These are phyloP conservation scores for Helotiales sp. DNA, from an alignment of 2,329 filamentous ascomycete species.

Conservation along the genomic window DNA sequence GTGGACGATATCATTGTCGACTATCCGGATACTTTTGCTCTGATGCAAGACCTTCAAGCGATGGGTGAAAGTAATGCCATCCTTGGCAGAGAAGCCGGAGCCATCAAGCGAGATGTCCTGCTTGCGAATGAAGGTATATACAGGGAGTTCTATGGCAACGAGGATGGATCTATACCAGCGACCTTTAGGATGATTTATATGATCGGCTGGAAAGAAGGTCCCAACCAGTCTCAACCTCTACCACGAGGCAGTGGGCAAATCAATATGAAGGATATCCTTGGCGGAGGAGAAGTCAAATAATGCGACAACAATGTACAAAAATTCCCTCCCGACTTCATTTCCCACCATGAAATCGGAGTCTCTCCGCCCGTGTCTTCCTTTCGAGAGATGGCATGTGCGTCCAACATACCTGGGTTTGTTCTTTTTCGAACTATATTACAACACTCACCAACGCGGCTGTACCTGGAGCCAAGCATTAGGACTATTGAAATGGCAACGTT, in stretches of 20 bases:
- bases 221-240: conserved; percentile 76
- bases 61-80: conserved; percentile 97
- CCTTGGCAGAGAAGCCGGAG: conserved; percentile 76
- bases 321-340: background rate
- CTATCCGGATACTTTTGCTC: conserved; percentile 83
- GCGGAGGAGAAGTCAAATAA: conserved; percentile 34
- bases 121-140: conserved; percentile 90
- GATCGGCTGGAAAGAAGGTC: conserved; percentile 95
- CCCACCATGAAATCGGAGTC: too few relatives aligned
- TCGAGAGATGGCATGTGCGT: conserved; percentile 18
- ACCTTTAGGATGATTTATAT: conserved; percentile 97
- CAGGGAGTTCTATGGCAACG: conserved; percentile 79
- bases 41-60: conserved; percentile 92
- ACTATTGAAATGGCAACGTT: too few relatives aligned
- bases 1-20: conserved; percentile 97
- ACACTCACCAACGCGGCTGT: too few relatives aligned
- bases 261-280: conserved; percentile 82
- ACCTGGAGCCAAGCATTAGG: too few relatives aligned
- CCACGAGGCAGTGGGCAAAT: conserved; percentile 81
- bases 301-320: background rate
- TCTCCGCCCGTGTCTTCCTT: conserved; percentile 1
- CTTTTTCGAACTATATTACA: too few relatives aligned
- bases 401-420: background rate
- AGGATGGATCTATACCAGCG: conserved; percentile 75
- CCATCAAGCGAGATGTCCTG: conserved; percentile 78